Evolutionary conservation across 164 flowering plant genomes (phyloP).

Genomic region (Amborella trichopoda): DNA sequence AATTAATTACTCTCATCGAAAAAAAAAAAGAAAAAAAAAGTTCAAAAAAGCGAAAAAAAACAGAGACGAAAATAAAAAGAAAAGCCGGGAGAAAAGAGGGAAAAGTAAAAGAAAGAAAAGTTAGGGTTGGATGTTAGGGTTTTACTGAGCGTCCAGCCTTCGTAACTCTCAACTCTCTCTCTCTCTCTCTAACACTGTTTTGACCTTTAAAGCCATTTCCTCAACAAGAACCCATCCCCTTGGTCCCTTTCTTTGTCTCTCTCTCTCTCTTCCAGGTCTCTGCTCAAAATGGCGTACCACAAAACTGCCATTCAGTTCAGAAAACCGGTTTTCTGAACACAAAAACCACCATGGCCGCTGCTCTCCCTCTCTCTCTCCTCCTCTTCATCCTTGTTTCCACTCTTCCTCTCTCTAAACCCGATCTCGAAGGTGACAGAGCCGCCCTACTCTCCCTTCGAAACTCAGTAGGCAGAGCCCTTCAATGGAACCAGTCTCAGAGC

Average conservation of each 20-base stretch:
- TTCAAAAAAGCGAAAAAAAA: too few species aligned
- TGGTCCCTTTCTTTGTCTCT: constrained; percentile 1
- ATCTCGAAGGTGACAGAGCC: constrained; percentile 36
- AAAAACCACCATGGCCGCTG: constrained; percentile 4
- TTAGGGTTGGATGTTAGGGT: background rate
- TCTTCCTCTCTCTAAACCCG: constrained; percentile 19
- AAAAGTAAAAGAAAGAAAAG: background rate
- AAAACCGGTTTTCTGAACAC: constrained; percentile 3
- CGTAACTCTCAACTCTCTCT: constrained; percentile 1
- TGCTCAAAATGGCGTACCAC: background rate
- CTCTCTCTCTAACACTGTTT: background rate
- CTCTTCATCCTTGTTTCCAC: constrained; percentile 11
- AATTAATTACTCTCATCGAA: background rate
- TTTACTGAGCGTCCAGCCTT: too few species aligned
- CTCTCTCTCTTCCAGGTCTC: background rate
- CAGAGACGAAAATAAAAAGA: too few species aligned
- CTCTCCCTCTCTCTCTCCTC: constrained; percentile 6
- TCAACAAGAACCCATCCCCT: too few species aligned
- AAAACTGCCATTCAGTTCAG: constrained; percentile 3
- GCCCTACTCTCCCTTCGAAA: constrained; percentile 56
- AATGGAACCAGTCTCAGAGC: constrained; percentile 35
- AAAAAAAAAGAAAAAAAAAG: constrained; percentile 1
- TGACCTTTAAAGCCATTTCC: too few species aligned
- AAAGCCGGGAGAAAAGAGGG: too few species aligned
- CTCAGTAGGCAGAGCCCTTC: constrained; percentile 40